Base-by-base conservation (phyloP, 345 rosid genomes). In the Salix suchowensis region DNA sequence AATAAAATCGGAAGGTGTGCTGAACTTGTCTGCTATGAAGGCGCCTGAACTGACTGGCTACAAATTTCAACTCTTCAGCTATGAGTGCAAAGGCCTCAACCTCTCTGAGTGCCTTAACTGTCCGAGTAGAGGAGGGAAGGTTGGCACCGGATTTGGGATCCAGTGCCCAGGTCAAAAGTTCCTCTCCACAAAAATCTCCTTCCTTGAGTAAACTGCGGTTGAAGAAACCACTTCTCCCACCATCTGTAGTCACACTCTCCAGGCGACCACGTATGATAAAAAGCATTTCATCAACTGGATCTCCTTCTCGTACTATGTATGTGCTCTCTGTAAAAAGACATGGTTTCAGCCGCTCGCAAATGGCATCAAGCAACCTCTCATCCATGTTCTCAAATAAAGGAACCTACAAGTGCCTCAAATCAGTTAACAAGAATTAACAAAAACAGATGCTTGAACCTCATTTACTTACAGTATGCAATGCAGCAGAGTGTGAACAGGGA, bases 131-230 rank as follows among this genome's bases (percentile, higher is more conserved):
- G n/a, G 96, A 88, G 14, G 97, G 98, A 65, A 95, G 89, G 81
- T 89, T 95, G n/a, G 84, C 86, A 37, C 94, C 94, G 0, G 98
- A 85, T 81, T 90, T 93, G 58, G 98, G 98, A 81, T 95, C 98
- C 76, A 95, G 86, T 16, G 98, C 98, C 98, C 98, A 95, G 24
- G 98, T 95, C 70, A 95, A 81, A 50, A 95, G 92, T 85, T 95
- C 98, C 84, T 95, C 98, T 0, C 98, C 98, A 21, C 98, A 95
- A 84, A 95, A 95, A 83, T 89, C 98, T 73, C 98, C 98, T 86
- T 88, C 97, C 81, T 84, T 95, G 28, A 95, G 91, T 68, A 88
- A 80, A 70, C 97, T 79, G 1, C 88, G 90, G 80, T 95, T 95
- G 88, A 89, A 95, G 79, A 95, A 95, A 28, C 98, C 98, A 23